Base-by-base conservation (phyloP, 345 rosid genomes). In the Syzygium grande region DNA sequence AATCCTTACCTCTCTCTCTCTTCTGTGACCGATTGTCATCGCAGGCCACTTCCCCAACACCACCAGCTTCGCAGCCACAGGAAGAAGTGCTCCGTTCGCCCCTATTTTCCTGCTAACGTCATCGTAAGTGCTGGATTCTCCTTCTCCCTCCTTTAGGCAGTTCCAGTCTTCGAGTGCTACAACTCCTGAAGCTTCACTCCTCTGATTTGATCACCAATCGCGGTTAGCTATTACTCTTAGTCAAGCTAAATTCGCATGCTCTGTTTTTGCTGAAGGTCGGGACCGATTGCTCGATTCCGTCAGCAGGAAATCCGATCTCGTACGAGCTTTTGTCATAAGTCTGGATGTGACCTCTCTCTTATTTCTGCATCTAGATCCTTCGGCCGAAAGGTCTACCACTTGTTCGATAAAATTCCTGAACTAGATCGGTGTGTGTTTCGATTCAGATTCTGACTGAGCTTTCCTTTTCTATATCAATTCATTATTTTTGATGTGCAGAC, bases 1-100 rank as follows among this genome's bases (percentile, higher is more conserved):
- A 6, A 54, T 54, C 25, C 58, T 21, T 3, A 55, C n/a, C n/a
- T n/a, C n/a, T n/a, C n/a, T n/a, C n/a, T n/a, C n/a, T n/a, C n/a
- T 3, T 22, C 27, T 8, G 5, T 55, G 27, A 8, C 27, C 11
- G 0, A 55, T n/a, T 55, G 59, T 1, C 27, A 0, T 55, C 0
- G 59, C 59, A 22, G 59, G 58, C 25, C 25, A 55, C 58, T 55
- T 55, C 58, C 58, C 2, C 25, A 21, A 1, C 25, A 1, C 58
- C 10, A 55, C 58, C 58, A 55, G 58, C 58, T 21, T 55, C 11
- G 5, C 2, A 55, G 59, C 59, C 59, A 21, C 27, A 3, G 27
- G 25, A 55, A 55, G 25, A 55, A 55, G 59, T 8, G 25, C 59
- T 55, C 59, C 21, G 11, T 21, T 55, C 4, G 25, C 58, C 22